Base-by-base conservation (phyloP, 1,284 basidiomycete species). In the Phaffia rhodozyma region DNA sequence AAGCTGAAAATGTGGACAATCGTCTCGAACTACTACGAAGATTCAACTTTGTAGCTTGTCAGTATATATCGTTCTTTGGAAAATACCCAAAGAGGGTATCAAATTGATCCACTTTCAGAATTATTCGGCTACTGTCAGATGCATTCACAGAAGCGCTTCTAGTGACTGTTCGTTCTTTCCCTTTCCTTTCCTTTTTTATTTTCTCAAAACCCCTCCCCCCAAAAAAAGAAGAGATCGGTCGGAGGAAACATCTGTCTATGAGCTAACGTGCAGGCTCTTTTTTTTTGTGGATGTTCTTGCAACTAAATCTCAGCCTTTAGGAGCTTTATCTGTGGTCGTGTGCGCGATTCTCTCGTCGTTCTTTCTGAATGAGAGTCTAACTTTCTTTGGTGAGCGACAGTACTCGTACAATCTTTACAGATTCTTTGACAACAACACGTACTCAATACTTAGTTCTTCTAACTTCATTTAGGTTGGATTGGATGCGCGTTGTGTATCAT, bases 301-400 rank as follows among this genome's bases (percentile, higher is more conserved):
- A 63, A 63, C 52, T 69, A 58, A 58, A 49, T 69, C 67, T 29
- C 52, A 67, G n/a, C 93, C 94, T 1, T 83, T 98, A 70, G 94
- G 94, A 55, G 92, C 93, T 3, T 83, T 98, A 62, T 93, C 91
- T 21, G 96, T 98, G 69, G 93, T 98, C 70, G 82, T 97, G 68
- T 94, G 88, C 70, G 94, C 94, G 48, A 87, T 96, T 32, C 79
- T 97, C 25, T 94, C 92, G 13, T 91, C 91, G 54, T 81, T 96
- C 71, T 88, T 97, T 77, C 84, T 97, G 23, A 86, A 94, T 60
- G 96, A 98, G 75, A 87, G 82, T 68, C 82, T 98, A 60, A 87
- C 85, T 43, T 87, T 91, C 76, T 92, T 92, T 72, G 89, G 89
- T 58, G 89, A 87, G 87, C 38, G 77, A 90, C 65, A 70, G 71